phyloP scores from a whole-genome alignment of 148 eudicot species.

The Persicaria maculosa region DNA sequence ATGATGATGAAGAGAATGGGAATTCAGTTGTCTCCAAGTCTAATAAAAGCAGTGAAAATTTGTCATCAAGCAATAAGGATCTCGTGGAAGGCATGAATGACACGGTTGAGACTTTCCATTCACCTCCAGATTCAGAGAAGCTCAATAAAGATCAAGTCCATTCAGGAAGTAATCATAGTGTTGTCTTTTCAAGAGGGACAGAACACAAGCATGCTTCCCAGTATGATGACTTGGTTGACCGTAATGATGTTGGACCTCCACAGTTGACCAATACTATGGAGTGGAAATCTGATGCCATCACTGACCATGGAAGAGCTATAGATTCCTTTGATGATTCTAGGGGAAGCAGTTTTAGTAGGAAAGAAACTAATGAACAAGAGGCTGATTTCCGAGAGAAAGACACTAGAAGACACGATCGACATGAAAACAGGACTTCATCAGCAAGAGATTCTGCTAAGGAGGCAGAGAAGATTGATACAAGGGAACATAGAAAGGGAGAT shows the following conservation, averaged over 20 bases:
- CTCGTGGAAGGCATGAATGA: slow-evolving; percentile 19
- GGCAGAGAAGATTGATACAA: slow-evolving; percentile 30
- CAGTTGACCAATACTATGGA: slow-evolving; percentile 19
- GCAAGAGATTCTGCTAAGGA: slow-evolving; percentile 35
- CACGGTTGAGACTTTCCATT: slow-evolving; percentile 39
- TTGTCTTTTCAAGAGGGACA: slow-evolving; percentile 2
- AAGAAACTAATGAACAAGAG: slow-evolving; percentile 25
- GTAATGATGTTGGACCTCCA: slow-evolving; percentile 16
- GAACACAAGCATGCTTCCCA: neutral
- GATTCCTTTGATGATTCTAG: slow-evolving; percentile 28
- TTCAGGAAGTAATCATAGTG: slow-evolving; percentile 23
- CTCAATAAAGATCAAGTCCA: slow-evolving; percentile 15
- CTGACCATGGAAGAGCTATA: slow-evolving; percentile 18
- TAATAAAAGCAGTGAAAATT: slow-evolving; percentile 14
- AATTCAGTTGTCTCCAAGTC: slow-evolving; percentile 26
- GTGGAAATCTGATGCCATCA: slow-evolving; percentile 22
- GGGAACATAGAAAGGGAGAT: slow-evolving; percentile 39
- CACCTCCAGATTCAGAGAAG: slow-evolving; percentile 24
- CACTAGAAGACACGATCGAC: slow-evolving; percentile 36
- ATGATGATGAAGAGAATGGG: slow-evolving; percentile 46
- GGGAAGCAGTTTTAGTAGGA: neutral
- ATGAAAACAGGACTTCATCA: slow-evolving; percentile 41
- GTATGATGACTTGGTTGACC: slow-evolving; percentile 6
- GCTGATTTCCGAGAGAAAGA: slow-evolving; percentile 34
- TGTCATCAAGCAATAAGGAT: slow-evolving; percentile 21